These are phyloP conservation scores for Pseudopediastrum boryanum DNA, from an alignment of 139 green algal species.

Conservation along the genomic window DNA sequence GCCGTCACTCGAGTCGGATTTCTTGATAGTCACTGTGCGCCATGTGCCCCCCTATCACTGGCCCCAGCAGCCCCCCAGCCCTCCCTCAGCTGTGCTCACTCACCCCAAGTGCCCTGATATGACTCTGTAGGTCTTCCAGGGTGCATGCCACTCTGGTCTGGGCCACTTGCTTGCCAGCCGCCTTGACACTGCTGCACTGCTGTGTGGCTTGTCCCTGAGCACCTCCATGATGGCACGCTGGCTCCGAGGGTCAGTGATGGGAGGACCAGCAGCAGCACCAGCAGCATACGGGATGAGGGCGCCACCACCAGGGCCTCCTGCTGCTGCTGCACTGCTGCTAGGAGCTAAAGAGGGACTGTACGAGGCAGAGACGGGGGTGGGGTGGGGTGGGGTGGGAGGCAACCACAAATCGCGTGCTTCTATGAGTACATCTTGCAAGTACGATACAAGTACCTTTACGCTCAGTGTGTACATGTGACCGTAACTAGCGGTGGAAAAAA, in stretches of 20 bases:
- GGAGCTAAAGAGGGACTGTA: too few relatives aligned
- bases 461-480: too few relatives aligned
- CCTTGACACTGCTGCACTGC: constrained; percentile 76
- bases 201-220: constrained; percentile 52
- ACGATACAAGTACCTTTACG: too few relatives aligned
- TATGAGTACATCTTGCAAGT: too few relatives aligned
- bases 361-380: too few relatives aligned
- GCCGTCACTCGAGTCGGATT: too few relatives aligned
- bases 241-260: constrained; percentile 11
- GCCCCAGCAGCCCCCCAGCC: too few relatives aligned
- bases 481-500: too few relatives aligned
- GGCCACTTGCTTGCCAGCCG: constrained; percentile 92
- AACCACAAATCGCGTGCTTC: too few relatives aligned
- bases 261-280: not conserved
- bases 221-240: constrained; percentile 58
- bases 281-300: constrained; percentile 18
- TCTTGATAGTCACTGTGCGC: too few relatives aligned
- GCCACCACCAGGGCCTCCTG: constrained; percentile 3
- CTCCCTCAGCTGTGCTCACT: constrained; percentile 35
- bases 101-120: constrained; percentile 96
- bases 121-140: constrained; percentile 96
- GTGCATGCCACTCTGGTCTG: constrained; percentile 88
- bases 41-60: too few relatives aligned
- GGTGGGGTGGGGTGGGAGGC: too few relatives aligned
- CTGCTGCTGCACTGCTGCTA: not conserved